These are phyloP conservation scores for Funneliformis caledonium DNA, from an alignment of 371 early-diverging fungal genomes.

Conservation along the genomic window DNA sequence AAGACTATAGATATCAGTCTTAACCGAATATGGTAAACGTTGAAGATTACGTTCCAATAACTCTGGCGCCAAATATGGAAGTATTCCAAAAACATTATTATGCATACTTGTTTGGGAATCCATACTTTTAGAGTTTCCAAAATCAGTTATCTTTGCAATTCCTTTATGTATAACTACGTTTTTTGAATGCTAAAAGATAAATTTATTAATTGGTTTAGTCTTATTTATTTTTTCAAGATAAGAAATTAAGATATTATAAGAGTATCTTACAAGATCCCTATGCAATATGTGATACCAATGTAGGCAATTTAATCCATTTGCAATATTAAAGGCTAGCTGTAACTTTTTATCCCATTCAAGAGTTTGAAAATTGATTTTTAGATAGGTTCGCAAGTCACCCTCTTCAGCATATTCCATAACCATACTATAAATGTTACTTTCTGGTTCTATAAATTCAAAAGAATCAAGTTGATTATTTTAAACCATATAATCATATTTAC, in stretches of 20 bases:
- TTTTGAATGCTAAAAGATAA: neutral
- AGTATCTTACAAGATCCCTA: neutral
- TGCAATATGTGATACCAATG: neutral
- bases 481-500: neutral
- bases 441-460: neutral
- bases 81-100: slow-evolving; percentile 1
- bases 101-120: neutral
- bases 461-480: neutral
- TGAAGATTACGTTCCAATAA: neutral
- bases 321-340: neutral
- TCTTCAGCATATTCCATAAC: slow-evolving; percentile 9
- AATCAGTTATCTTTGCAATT: slow-evolving; percentile 16
- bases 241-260: neutral
- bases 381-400: neutral
- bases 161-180: slow-evolving; percentile 8
- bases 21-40: neutral
- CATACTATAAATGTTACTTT: slow-evolving; percentile 1
- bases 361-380: neutral
- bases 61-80: slow-evolving; percentile 34
- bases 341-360: slow-evolving; percentile 8
- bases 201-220: too few relatives aligned
- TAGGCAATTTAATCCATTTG: neutral
- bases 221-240: too few relatives aligned
- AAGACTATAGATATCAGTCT: slow-evolving; percentile 31
- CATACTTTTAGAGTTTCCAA: slow-evolving; percentile 12